Percentiles rank a stretch among this genome's conserved stretches.
These are phyloP conservation scores for Citeromyces matritensis DNA, from an alignment of 805 yeast genomes.

Conservation along the genomic window DNA sequence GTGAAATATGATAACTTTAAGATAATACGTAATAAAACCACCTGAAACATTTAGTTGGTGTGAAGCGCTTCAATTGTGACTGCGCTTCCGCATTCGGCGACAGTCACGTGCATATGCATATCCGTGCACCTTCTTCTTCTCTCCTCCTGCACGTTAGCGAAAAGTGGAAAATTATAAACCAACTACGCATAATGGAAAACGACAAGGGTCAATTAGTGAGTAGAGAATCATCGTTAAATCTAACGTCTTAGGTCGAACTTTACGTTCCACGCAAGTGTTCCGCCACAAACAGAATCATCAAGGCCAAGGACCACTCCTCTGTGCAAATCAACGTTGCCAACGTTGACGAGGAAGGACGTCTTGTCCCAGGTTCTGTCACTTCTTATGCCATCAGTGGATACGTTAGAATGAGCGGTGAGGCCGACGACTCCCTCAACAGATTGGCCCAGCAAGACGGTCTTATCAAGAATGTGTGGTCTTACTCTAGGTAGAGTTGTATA, in stretches of 20 bases:
- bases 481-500: constrained; percentile 59
- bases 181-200: constrained; percentile 81
- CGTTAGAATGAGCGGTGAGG: constrained; percentile 98
- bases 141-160: no score
- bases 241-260: constrained; percentile 72
- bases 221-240: constrained; percentile 11
- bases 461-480: constrained; percentile 89
- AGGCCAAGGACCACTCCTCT: constrained; percentile 98
- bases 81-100: no score
- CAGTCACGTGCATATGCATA: no score
- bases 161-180: neutral
- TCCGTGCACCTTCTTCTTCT: no score
- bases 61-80: no score
- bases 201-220: constrained; percentile 99
- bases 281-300: constrained; percentile 99
- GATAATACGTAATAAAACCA: no score
- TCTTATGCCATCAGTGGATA: constrained; percentile 95
- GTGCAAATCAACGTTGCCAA: constrained; percentile 98
- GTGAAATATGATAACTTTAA: no score
- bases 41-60: no score
- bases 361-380: constrained; percentile 79
- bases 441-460: constrained; percentile 98
- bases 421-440: constrained; percentile 98
- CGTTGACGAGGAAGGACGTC: constrained; percentile 94
- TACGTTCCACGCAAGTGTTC: constrained; percentile 99